These are phyloP conservation scores for Hibiscus mutabilis DNA, from an alignment of 345 rosid genomes.

Conservation along the genomic window DNA sequence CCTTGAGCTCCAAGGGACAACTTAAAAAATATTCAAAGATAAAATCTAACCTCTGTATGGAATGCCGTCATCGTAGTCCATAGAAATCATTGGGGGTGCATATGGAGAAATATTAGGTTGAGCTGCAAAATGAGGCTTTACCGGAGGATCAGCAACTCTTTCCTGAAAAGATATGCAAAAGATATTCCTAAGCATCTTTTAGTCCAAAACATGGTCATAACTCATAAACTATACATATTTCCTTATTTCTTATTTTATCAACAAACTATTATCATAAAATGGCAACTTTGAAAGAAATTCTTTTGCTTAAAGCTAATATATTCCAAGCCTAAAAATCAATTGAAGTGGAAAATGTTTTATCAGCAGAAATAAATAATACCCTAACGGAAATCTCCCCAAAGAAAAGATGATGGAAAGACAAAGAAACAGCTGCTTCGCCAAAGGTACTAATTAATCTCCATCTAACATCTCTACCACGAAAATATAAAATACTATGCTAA, in stretches of 20 bases:
- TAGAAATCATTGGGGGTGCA: conserved; percentile 31
- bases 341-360: neutral
- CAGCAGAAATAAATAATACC: neutral
- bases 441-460: neutral
- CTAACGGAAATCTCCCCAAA: neutral
- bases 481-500: conserved; percentile 2
- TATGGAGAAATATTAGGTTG: conserved; percentile 33
- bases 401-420: neutral
- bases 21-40: neutral
- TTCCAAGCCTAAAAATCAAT: neutral
- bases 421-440: neutral
- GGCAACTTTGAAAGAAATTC: neutral
- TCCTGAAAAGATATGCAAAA: conserved; percentile 39
- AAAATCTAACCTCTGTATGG: conserved; percentile 32
- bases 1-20: neutral
- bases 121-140: conserved; percentile 30
- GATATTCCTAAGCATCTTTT: conserved; percentile 15
- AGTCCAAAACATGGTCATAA: neutral
- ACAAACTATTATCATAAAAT: neutral
- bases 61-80: conserved; percentile 42
- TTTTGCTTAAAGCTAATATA: neutral
- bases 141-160: conserved; percentile 39
- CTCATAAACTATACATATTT: neutral
- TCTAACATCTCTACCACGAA: conserved; percentile 1
- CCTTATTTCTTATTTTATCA: neutral